Evolutionary conservation across 1,284 basidiomycete genomes (phyloP).

Genomic region (Leccinum brunneo-olivaceum): DNA sequence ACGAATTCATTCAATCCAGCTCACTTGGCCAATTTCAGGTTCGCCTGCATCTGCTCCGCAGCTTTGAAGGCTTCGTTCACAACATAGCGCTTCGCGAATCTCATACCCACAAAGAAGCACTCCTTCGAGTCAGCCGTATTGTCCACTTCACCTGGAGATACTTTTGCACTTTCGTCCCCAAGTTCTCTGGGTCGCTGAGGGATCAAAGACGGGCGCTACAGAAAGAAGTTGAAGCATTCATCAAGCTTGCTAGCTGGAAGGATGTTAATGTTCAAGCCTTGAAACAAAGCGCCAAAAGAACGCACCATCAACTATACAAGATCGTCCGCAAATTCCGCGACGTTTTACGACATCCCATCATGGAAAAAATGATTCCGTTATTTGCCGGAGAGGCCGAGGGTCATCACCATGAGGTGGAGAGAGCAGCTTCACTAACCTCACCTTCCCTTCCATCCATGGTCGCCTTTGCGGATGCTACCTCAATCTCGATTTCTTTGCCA

Average conservation of each 20-base stretch:
- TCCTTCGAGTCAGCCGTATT: slow-evolving; percentile 52
- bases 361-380: slow-evolving; percentile 35
- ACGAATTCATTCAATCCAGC: slow-evolving; percentile 74
- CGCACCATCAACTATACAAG: slow-evolving; percentile 90
- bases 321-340: slow-evolving; percentile 91
- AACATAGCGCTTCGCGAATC: slow-evolving; percentile 16
- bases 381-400: slow-evolving; percentile 35
- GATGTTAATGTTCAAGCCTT: slow-evolving; percentile 95
- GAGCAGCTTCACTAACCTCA: slow-evolving; percentile 7
- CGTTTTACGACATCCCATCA: slow-evolving; percentile 71
- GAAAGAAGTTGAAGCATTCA: slow-evolving; percentile 77
- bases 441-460: slow-evolving; percentile 1
- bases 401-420: slow-evolving; percentile 10
- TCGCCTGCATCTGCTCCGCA: slow-evolving; percentile 66
- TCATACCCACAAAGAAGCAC: slow-evolving; percentile 23
- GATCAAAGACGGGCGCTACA: slow-evolving; percentile 65
- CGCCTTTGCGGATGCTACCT: slow-evolving; percentile 5
- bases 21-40: slow-evolving; percentile 78
- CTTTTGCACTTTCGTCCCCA: slow-evolving; percentile 58
- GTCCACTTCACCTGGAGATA: slow-evolving; percentile 64
- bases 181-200: slow-evolving; percentile 47
- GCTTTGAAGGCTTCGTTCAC: slow-evolving; percentile 55
- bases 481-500: slow-evolving; percentile 10
- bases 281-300: slow-evolving; percentile 85
- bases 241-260: slow-evolving; percentile 97